Evolutionary conservation across 2,329 filamentous ascomycete species (phyloP).

Genomic region (Plenodomus lindquistii): DNA sequence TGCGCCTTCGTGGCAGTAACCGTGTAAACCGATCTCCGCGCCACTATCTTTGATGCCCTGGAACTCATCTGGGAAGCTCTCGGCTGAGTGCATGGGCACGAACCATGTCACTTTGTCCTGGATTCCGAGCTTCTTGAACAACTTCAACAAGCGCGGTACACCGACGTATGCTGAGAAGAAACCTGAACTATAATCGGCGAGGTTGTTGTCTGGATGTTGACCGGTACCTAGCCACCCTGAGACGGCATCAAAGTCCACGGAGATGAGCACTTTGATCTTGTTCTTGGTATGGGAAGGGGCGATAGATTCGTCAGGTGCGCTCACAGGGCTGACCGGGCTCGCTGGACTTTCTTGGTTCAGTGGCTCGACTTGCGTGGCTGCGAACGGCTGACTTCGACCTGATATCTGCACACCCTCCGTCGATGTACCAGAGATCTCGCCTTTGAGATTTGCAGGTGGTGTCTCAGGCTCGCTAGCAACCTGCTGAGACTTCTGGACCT

Average conservation of each 20-base stretch:
- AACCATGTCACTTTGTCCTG: constrained; percentile 62
- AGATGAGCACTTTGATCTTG: constrained; percentile 48
- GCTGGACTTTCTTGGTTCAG: too few relatives aligned
- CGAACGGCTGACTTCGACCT: constrained; percentile 1
- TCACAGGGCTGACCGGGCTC: neutral
- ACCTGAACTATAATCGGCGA: constrained; percentile 60
- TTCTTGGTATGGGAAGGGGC: constrained; percentile 8
- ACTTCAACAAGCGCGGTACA: constrained; percentile 57
- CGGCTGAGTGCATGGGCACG: constrained; percentile 62
- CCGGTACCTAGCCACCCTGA: constrained; percentile 65
- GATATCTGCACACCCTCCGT: constrained; percentile 13
- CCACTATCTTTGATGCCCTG: constrained; percentile 56
- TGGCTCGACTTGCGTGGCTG: neutral
- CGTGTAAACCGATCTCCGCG: constrained; percentile 57
- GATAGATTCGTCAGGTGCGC: too few relatives aligned
- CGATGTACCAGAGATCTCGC: constrained; percentile 12
- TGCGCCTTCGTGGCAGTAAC: constrained; percentile 55
- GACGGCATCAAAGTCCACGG: constrained; percentile 61
- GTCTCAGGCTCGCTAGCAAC: constrained; percentile 1
- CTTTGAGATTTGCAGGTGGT: neutral
- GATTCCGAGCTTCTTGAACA: constrained; percentile 58
- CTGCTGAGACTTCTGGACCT: constrained; percentile 27
- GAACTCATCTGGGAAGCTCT: constrained; percentile 60
- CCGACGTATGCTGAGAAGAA: constrained; percentile 62
- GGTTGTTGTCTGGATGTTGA: constrained; percentile 55